Evolutionary conservation across 495 filamentous ascomycete genomes (phyloP).

Genomic region (Penicillium pancosmium): DNA sequence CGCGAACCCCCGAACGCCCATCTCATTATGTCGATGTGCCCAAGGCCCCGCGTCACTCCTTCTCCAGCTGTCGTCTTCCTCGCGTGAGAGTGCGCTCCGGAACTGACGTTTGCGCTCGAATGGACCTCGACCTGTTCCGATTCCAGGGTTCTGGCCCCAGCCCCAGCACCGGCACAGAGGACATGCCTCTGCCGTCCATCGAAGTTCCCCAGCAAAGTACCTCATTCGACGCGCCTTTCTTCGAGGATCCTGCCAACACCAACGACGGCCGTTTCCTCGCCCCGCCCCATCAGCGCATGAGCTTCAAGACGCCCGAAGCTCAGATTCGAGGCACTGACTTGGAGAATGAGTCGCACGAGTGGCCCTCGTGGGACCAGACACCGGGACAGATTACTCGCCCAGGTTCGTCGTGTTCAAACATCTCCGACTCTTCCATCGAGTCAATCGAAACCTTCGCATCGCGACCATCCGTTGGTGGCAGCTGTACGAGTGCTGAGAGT

Average conservation of each 20-base stretch:
- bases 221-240: slow-evolving; percentile 22
- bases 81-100: slow-evolving; percentile 48
- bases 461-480: slow-evolving; percentile 65
- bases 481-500: slow-evolving; percentile 69
- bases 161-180: slow-evolving; percentile 19
- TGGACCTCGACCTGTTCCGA: slow-evolving; percentile 35
- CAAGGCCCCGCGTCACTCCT: slow-evolving; percentile 54
- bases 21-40: slow-evolving; percentile 43
- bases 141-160: slow-evolving; percentile 25
- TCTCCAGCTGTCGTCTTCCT: slow-evolving; percentile 51
- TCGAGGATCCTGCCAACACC: slow-evolving; percentile 22
- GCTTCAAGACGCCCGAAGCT: slow-evolving; percentile 64
- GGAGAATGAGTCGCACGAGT: slow-evolving; percentile 30
- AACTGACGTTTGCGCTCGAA: slow-evolving; percentile 45
- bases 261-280: slow-evolving; percentile 52
- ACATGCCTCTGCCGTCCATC: slow-evolving; percentile 62
- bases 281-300: slow-evolving; percentile 51
- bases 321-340: slow-evolving; percentile 51
- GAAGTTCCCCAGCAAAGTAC: slow-evolving; percentile 48
- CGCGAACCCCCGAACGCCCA: slow-evolving; percentile 61
- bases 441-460: slow-evolving; percentile 67
- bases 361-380: slow-evolving; percentile 38
- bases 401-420: slow-evolving; percentile 60
- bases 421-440: slow-evolving; percentile 71
- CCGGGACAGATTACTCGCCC: slow-evolving; percentile 53